A percentile compares a stretch with the other conserved stretches of the same genome.
These are phyloP conservation scores for Onygena corvina DNA, from an alignment of 2,329 filamentous ascomycete species.

Conservation along the genomic window DNA sequence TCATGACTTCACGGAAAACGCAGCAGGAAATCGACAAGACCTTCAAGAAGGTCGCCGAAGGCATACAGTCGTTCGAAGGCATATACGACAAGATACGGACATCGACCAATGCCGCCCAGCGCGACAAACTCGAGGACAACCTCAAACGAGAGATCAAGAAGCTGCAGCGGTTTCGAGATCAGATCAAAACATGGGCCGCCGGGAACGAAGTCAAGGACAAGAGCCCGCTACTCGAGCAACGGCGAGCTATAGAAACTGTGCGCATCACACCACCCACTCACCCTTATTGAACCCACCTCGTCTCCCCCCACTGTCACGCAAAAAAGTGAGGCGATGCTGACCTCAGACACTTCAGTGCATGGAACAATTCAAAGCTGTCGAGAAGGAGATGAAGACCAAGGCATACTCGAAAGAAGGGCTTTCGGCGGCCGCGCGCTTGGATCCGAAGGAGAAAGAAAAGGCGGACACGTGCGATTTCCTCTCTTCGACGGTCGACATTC, in stretches of 20 bases:
- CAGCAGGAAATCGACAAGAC: conserved; percentile 98
- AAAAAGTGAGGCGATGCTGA: conserved; percentile 12
- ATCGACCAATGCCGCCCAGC: conserved; percentile 83
- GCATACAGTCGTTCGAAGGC: conserved; percentile 77
- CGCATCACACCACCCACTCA: conserved; percentile 6
- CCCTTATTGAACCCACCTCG: not conserved
- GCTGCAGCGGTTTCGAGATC: conserved; percentile 88
- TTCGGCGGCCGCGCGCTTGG: conserved; percentile 79
- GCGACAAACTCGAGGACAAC: conserved; percentile 96
- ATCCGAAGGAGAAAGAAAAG: conserved; percentile 96
- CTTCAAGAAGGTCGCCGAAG: conserved; percentile 96
- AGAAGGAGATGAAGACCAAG: conserved; percentile 99
- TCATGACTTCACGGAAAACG: conserved; percentile 91
- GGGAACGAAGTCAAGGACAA: conserved; percentile 99
- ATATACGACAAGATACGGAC: conserved; percentile 98
- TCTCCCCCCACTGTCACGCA: conserved; percentile 4
- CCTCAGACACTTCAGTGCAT: conserved; percentile 44
- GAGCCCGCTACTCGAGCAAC: conserved; percentile 80
- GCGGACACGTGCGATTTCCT: conserved; percentile 79
- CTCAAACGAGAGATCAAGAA: conserved; percentile 99
- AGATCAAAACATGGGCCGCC: conserved; percentile 98
- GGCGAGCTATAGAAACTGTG: conserved; percentile 95
- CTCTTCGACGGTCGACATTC: conserved; percentile 73
- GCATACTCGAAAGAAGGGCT: conserved; percentile 97
- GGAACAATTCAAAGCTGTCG: conserved; percentile 99